A percentile compares a stretch with the other conserved stretches of the same genome.
Conservation (phyloP, 2,329 filamentous ascomycete genomes). For the Penicillium sclerotiorum region DNA sequence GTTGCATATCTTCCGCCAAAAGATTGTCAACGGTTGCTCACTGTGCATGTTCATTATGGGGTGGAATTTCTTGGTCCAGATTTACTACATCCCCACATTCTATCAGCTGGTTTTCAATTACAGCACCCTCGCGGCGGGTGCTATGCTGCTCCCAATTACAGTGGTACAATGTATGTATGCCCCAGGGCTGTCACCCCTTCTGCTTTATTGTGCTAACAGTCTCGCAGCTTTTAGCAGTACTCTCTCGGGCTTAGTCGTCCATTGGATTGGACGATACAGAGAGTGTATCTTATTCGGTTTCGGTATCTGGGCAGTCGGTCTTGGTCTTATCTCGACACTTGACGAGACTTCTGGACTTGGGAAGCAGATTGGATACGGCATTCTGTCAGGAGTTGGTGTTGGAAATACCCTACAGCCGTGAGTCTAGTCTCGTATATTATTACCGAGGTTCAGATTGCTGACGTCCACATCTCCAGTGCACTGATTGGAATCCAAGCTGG, state of each 20-base stretch:
- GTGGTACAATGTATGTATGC: constrained; percentile 44
- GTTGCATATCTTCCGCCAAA: constrained; percentile 58
- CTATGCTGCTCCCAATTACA: constrained; percentile 55
- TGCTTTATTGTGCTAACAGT: constrained; percentile 40
- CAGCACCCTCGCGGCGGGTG: constrained; percentile 51
- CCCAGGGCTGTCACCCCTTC: neutral
- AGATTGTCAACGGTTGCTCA: constrained; percentile 58
- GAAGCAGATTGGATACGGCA: constrained; percentile 58
- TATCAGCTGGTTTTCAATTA: constrained; percentile 58
- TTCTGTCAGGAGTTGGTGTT: constrained; percentile 56
- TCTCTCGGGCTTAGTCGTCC: constrained; percentile 55
- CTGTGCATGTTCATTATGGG: constrained; percentile 62
- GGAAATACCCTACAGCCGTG: constrained; percentile 56
- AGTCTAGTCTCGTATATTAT: constrained; percentile 7
- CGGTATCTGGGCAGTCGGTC: constrained; percentile 55
- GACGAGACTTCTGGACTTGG: constrained; percentile 52
- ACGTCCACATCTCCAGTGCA: constrained; percentile 16
- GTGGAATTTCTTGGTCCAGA: constrained; percentile 62
- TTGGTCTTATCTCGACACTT: constrained; percentile 57
- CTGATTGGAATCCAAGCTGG: constrained; percentile 46
- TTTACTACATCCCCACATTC: constrained; percentile 65
- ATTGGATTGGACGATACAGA: constrained; percentile 56
- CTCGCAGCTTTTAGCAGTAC: constrained; percentile 52
- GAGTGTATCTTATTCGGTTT: constrained; percentile 59
- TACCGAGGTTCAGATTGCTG: neutral